Evolutionary conservation across 306 rosid genomes (phyloP), one percentile per base, ranked within the genome.

Genomic region (Gleditsia sinensis): DNA sequence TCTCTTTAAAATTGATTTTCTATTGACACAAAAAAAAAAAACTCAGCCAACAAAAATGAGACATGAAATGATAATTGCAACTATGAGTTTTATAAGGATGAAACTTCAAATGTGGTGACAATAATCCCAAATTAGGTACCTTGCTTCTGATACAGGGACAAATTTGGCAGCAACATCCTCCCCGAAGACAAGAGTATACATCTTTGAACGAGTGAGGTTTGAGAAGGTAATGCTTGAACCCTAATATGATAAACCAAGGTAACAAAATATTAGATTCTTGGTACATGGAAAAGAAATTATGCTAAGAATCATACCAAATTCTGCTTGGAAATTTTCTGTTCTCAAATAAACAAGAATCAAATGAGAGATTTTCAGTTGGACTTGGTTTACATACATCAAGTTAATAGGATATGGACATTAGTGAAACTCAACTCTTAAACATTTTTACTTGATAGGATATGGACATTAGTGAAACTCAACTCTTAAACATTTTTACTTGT

Each of bases 101-200:
- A 57, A 13, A 55, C 21, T n/a, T 56, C 12, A 13, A 42, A 16
- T 17, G 3, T 9, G 13, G 37, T 33, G 66, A 37, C 42, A 57
- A 54, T 58, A 59, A 77, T 69, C 66, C 55, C 50, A 78, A 28
- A 28, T 53, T n/a, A 57, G 46, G 71, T 78, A 94, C 97, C 96
- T 91, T 82, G 98, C 97, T 85, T 94, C 97, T 14, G 91, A 82
- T 65, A 28, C 49, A 67, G 97, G 97, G 6, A 88, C 78, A 61
- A 86, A 91, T 40, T 75, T 81, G 40, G 87, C 81, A 34, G 96
- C 91, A n/a, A 79, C 83, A 45, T 88, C 87, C 72, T 83, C 73
- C 62, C 93, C 98, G 39, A 76, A 89, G 32, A 85, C 96, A 73
- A 93, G 88, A 67, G 84, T 87, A 86, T 88, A 78, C 57, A 82